phyloP scores from a whole-genome alignment of 1,139 yeast species.

The Blastobotrys persicus region DNA sequence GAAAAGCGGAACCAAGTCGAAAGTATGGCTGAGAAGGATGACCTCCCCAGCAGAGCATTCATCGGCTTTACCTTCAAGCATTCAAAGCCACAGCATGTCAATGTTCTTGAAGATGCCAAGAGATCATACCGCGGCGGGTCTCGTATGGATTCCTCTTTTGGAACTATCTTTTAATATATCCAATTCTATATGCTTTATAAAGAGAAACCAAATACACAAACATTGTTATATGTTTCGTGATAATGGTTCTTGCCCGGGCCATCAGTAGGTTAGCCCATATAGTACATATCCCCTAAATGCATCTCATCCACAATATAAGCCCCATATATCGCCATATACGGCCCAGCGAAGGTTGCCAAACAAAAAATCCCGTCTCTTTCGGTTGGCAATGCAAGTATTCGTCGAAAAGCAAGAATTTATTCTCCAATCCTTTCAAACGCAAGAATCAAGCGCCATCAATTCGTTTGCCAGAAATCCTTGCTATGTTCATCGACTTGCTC shows the following conservation, averaged over 20 bases:
- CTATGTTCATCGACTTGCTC: conserved; percentile 37
- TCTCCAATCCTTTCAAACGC: background rate
- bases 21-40: conserved; percentile 65
- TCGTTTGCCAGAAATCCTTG: conserved; percentile 31
- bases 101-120: conserved; percentile 22
- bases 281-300: too few species aligned
- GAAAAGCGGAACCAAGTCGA: conserved; percentile 86
- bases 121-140: conserved; percentile 16
- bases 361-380: too few species aligned
- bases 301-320: too few species aligned
- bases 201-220: background rate
- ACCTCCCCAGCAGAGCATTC: conserved; percentile 63
- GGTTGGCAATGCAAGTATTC: too few species aligned
- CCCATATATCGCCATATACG: too few species aligned
- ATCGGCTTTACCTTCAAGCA: conserved; percentile 97
- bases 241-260: background rate
- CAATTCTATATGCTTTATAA: background rate
- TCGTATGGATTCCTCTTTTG: conserved; percentile 26
- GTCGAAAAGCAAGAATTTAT: too few species aligned
- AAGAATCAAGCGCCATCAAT: background rate
- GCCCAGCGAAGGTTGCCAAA: too few species aligned
- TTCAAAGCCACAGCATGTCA: conserved; percentile 30
- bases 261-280: background rate
- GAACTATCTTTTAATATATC: conserved; percentile 26
- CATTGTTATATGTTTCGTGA: background rate